A percentile compares a stretch with the other conserved stretches of the same genome.
These are phyloP conservation scores for Daldinia sp. DNA, from an alignment of 2,329 filamentous ascomycete genomes.

Conservation along the genomic window DNA sequence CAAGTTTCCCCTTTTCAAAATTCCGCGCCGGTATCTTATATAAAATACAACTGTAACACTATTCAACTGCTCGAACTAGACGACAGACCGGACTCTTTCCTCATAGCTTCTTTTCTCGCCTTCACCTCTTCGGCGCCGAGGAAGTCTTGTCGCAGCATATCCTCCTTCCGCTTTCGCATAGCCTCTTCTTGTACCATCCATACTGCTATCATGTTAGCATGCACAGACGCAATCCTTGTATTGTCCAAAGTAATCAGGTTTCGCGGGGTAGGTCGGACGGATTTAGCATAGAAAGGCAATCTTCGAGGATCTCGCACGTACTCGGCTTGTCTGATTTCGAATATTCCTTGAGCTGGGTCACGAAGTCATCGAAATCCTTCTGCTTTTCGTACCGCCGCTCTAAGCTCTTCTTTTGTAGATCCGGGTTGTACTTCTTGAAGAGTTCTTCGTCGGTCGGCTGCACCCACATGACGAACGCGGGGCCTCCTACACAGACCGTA, in stretches of 20 bases:
- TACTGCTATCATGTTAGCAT: slow-evolving; percentile 45
- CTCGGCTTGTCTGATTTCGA: slow-evolving; percentile 92
- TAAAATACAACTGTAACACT: slow-evolving; percentile 16
- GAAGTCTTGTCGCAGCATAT: slow-evolving; percentile 47
- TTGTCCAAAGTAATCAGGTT: neutral
- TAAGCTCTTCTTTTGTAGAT: slow-evolving; percentile 88
- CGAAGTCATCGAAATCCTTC: slow-evolving; percentile 90
- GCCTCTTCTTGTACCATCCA: slow-evolving; percentile 56
- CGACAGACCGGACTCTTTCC: slow-evolving; percentile 47
- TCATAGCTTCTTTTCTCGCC: slow-evolving; percentile 53
- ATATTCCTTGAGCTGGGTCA: slow-evolving; percentile 83
- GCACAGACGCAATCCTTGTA: neutral
- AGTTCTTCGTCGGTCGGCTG: slow-evolving; percentile 90
- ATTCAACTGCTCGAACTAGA: slow-evolving; percentile 17
- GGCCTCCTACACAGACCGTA: slow-evolving; percentile 80
- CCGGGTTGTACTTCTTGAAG: slow-evolving; percentile 90
- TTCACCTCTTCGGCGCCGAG: slow-evolving; percentile 50
- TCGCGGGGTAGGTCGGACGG: neutral
- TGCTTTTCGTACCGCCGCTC: slow-evolving; percentile 78
- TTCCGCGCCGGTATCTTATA: slow-evolving; percentile 14
- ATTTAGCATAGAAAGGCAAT: neutral
- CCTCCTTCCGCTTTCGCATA: slow-evolving; percentile 48
- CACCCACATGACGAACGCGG: slow-evolving; percentile 81
- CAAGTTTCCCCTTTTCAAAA: slow-evolving; percentile 3
- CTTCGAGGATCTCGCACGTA: slow-evolving; percentile 55